phyloP scores from a whole-genome alignment of 106 monocot species.

The Acanthochlamys bracteata region DNA sequence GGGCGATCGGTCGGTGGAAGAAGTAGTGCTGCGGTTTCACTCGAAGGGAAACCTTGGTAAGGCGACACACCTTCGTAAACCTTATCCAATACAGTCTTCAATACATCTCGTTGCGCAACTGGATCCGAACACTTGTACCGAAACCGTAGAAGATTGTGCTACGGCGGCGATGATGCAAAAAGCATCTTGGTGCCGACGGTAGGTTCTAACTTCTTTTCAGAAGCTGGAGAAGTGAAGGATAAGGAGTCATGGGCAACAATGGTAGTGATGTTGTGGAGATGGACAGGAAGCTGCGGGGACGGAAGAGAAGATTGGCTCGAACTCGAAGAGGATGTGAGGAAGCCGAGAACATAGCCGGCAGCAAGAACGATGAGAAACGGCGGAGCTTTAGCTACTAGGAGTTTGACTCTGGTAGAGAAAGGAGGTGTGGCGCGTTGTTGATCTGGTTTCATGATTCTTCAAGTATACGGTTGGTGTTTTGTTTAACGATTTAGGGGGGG shows the following conservation, averaged over 20 bases:
- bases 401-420: neutral
- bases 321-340: conserved; percentile 21
- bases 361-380: conserved; percentile 23
- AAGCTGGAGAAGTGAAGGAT: too few species aligned
- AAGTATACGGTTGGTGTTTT: neutral
- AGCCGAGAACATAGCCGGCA: conserved; percentile 31
- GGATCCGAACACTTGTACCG: conserved; percentile 21
- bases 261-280: neutral
- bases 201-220: neutral
- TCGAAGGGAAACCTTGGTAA: conserved; percentile 34
- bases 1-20: conserved; percentile 13
- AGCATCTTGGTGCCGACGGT: neutral
- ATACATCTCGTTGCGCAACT: conserved; percentile 7
- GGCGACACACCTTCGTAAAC: conserved; percentile 35
- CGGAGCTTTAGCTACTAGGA: conserved; percentile 12
- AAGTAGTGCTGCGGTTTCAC: conserved; percentile 22
- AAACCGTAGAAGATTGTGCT: conserved; percentile 36
- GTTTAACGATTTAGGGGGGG: neutral
- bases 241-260: neutral
- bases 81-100: conserved; percentile 14
- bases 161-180: neutral
- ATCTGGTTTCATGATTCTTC: conserved; percentile 1
- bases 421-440: neutral
- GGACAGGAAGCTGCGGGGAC: neutral
- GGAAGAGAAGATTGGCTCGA: neutral